phyloP scores from a whole-genome alignment of 768 basidiomycete genomes.

The Sutorius australiensis region DNA sequence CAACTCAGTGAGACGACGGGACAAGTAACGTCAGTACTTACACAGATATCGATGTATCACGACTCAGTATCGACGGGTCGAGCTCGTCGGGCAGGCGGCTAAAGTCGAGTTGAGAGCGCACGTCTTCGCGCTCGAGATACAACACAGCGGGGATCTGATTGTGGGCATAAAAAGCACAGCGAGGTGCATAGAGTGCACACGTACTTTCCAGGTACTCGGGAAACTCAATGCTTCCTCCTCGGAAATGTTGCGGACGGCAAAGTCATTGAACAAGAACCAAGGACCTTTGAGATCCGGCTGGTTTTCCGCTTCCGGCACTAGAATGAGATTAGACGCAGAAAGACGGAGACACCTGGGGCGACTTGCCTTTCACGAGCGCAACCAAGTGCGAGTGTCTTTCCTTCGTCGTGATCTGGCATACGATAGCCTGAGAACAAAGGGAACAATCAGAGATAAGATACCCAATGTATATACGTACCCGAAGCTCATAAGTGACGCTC shows the following conservation, averaged over 20 bases:
- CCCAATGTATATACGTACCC: conserved; percentile 45
- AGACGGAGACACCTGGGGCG: neutral
- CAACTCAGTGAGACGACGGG: neutral
- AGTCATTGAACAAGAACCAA: conserved; percentile 98
- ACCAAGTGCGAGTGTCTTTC: conserved; percentile 79
- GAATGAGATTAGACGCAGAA: neutral
- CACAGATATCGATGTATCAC: conserved; percentile 87
- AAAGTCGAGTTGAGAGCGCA: conserved; percentile 56
- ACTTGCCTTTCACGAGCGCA: conserved; percentile 75
- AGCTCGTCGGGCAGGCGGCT: conserved; percentile 57
- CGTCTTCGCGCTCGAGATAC: conserved; percentile 79
- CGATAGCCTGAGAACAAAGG: conserved; percentile 55
- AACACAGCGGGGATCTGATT: conserved; percentile 79
- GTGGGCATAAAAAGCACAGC: conserved; percentile 10
- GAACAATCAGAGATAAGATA: neutral
- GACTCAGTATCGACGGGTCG: conserved; percentile 72
- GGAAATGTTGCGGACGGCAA: conserved; percentile 78
- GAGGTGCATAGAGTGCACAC: conserved; percentile 10
- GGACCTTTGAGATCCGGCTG: conserved; percentile 42
- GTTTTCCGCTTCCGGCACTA: conserved; percentile 69
- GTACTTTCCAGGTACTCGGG: conserved; percentile 87
- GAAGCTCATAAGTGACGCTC: conserved; percentile 61
- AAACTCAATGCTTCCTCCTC: conserved; percentile 88
- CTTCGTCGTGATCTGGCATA: conserved; percentile 75
- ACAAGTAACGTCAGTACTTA: conserved; percentile 33